Evolutionary conservation across 2,329 filamentous ascomycete genomes (phyloP).

Genomic region (Colletotrichum tanaceti): DNA sequence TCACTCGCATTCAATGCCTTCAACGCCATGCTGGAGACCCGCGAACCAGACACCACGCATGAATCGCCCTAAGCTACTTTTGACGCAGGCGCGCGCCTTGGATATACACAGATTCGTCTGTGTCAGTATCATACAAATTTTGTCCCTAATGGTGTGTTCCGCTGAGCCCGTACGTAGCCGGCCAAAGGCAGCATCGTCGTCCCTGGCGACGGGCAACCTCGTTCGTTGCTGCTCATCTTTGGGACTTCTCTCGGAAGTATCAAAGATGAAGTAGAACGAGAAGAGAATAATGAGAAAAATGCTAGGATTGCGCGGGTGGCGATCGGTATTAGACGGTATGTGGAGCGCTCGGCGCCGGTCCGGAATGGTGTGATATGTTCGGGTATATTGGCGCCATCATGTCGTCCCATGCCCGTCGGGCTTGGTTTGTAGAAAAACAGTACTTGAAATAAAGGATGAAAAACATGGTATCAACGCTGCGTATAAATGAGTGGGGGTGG

Average conservation of each 20-base stretch:
- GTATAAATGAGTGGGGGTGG: conserved; percentile 50
- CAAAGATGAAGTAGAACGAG: not conserved
- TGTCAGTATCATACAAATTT: conserved; percentile 8
- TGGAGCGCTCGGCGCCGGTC: conserved; percentile 43
- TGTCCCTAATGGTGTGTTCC: conserved; percentile 9
- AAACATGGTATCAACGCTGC: conserved; percentile 41
- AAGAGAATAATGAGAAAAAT: not conserved
- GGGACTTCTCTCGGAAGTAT: conserved; percentile 8
- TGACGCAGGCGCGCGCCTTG: not conserved
- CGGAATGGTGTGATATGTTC: conserved; percentile 38
- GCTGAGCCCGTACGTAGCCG: not conserved
- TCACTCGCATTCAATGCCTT: conserved; percentile 26
- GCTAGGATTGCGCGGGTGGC: conserved; percentile 2
- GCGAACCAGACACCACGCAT: conserved; percentile 7
- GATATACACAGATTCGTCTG: not conserved
- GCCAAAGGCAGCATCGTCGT: not conserved
- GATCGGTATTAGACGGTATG: conserved; percentile 35
- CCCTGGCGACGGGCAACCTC: not conserved
- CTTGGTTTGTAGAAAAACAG: conserved; percentile 25
- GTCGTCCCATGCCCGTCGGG: conserved; percentile 25
- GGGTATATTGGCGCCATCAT: conserved; percentile 38
- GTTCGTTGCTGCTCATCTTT: not conserved
- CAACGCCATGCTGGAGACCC: conserved; percentile 33
- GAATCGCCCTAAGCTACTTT: conserved; percentile 4
- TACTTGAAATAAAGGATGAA: conserved; percentile 34